Evolutionary conservation across 129 eudicot species (phyloP), one percentile per base, ranked within the genome.

Genomic region (Flaveria robusta): DNA sequence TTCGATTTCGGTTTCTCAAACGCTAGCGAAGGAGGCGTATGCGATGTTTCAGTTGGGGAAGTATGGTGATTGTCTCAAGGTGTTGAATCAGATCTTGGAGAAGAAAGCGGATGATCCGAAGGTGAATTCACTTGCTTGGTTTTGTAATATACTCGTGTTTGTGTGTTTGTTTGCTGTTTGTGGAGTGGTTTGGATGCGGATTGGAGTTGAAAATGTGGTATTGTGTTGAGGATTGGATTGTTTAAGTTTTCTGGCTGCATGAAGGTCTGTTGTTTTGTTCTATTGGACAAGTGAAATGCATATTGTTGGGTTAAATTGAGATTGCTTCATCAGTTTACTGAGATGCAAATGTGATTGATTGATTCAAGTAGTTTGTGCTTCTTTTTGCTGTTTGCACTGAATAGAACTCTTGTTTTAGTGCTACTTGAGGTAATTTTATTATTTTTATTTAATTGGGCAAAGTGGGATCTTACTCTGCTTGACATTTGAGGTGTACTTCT

Each of bases 11-110:
- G 86, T 83, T 15, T 83, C 85, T 58, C 82, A 87, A 23, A 84
- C 74, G 54, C 60, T 93, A 8, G 98, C 97, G 29, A 93, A 83
- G 85, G 98, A 93, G 66, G 96, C 98, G 50, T 84, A 84, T 64
- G 70, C 82, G 86, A 74, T 85, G 34, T 93, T 88, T 74, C 96
- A 88, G 88, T 70, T 83, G 11, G 89, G 96, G 64, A 93, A 90
- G 87, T 90, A 66, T 27, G 81, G 10, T 18, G 98, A 93, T 9
- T 93, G 97, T 59, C 75, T 86, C 18, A 81, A 82, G 67, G 72
- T 93, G 16, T 82, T 93, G 96, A 70, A 83, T 76, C 95, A 80
- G 83, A 79, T 93, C 31, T 82, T 82, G 87, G 95, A 86, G 47
- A 86, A 85, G 81, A 90, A 86, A 77, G 67, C 67, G 20, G 83